A percentile compares a stretch with the other conserved stretches of the same genome.
Evolutionary conservation across 176 grass and related monocot genomes (phyloP).

Genomic region (Zoysia pacifica): DNA sequence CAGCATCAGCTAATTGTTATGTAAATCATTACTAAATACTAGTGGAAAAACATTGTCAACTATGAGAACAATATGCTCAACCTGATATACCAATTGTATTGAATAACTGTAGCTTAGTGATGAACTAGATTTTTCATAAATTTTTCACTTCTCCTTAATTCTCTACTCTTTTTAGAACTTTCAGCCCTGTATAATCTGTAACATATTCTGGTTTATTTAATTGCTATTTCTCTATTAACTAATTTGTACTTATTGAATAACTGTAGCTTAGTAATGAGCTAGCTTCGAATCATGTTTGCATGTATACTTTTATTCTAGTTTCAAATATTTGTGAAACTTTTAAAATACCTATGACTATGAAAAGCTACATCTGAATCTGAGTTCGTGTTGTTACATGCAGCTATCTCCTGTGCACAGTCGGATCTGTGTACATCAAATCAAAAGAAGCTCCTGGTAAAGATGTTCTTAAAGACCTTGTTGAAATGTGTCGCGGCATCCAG

Average conservation of each 20-base stretch:
- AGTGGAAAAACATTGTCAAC: neutral
- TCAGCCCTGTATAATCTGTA: neutral
- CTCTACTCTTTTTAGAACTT: neutral
- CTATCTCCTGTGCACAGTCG: constrained; percentile 94
- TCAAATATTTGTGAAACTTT: constrained; percentile 7
- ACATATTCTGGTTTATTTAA: neutral
- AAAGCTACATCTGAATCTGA: constrained; percentile 48
- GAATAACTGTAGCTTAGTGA: constrained; percentile 2
- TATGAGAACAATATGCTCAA: neutral
- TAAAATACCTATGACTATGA: neutral
- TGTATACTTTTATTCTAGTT: neutral
- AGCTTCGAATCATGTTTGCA: constrained; percentile 11
- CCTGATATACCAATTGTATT: neutral
- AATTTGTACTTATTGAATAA: neutral
- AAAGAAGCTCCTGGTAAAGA: constrained; percentile 97
- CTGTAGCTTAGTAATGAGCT: neutral
- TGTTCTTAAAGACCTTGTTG: constrained; percentile 96
- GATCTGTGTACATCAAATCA: constrained; percentile 97
- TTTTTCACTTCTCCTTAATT: no score
- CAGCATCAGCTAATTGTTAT: neutral
- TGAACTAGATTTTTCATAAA: neutral
- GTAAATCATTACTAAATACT: neutral
- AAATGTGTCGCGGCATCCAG: constrained; percentile 97
- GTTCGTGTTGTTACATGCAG: constrained; percentile 58
- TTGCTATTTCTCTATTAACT: constrained; percentile 5